Evolutionary conservation across 2,329 filamentous ascomycete species (phyloP).

Genomic region (Chalara sp.): DNA sequence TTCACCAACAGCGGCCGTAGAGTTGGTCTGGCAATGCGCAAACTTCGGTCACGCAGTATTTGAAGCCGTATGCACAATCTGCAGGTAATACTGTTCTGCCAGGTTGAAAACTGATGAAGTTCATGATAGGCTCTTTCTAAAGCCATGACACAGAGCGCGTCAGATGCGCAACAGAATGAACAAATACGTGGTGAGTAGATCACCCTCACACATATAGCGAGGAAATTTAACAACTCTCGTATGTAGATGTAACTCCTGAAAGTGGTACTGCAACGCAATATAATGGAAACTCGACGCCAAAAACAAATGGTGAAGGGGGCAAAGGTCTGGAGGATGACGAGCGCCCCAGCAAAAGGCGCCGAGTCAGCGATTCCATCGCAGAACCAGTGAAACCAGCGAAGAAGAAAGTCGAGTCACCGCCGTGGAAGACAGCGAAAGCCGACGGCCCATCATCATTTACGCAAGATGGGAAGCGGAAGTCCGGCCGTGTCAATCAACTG

Average conservation of each 20-base stretch:
- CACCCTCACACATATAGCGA: neutral
- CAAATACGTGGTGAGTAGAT: conserved; percentile 19
- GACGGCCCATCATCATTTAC: conserved; percentile 85
- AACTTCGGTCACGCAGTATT: conserved; percentile 40
- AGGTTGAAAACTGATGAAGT: conserved; percentile 53
- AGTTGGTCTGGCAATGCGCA: conserved; percentile 48
- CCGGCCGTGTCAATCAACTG: conserved; percentile 53
- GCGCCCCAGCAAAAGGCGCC: conserved; percentile 59
- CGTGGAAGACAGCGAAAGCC: conserved; percentile 82
- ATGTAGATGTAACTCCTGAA: conserved; percentile 17
- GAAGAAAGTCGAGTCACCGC: conserved; percentile 64
- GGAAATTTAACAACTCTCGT: conserved; percentile 10
- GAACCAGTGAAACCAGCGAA: conserved; percentile 28
- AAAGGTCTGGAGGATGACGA: conserved; percentile 32
- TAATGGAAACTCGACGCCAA: neutral
- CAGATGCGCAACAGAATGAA: conserved; percentile 25
- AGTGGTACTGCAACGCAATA: conserved; percentile 16
- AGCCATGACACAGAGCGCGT: conserved; percentile 30
- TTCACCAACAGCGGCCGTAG: conserved; percentile 23
- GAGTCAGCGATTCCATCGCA: conserved; percentile 44
- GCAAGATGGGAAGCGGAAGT: conserved; percentile 63
- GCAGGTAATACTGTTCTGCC: conserved; percentile 48
- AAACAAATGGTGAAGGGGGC: conserved; percentile 24
- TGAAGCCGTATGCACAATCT: conserved; percentile 39
- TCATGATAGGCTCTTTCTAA: conserved; percentile 35